Evolutionary conservation across 345 rosid genomes (phyloP), one percentile per base, ranked within the genome.

Genomic region (Melastoma malabathricum): DNA sequence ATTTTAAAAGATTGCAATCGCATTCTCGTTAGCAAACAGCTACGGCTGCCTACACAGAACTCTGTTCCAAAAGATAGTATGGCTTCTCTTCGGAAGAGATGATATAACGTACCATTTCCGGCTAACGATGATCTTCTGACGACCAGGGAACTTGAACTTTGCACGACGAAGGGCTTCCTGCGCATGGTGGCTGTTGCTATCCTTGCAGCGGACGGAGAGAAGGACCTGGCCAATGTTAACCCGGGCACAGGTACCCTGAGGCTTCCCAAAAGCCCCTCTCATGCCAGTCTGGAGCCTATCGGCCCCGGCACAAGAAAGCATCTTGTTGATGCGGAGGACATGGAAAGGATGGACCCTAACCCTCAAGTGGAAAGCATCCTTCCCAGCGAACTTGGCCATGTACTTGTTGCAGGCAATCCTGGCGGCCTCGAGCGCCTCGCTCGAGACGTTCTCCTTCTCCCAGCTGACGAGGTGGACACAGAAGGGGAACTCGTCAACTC

Each of bases 181-280:
- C 0, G 55, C 61, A 18, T 63, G 43, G 46, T 45, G 41, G 7
- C 58, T 61, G 18, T 55, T 65, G 5, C 38, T 9, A 38, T 65
- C 69, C 58, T 59, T 59, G 64, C 64, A 65, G 3, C 64, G 31
- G 15, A 54, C 60, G 9, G 72, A 67, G 50, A 67, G 66, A 2
- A 62, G 63, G 18, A 67, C 71, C 47, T 53, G 63, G 1, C 67
- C 67, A 8, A 67, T 67, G 52, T 47, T 46, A 15, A 61, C 67
- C 43, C 63, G 0, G 0, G 63, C 63, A 3, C 63, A 53, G n/a
- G 63, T 54, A 6, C 52, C 60, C 18, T 31, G 64, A 13, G 64
- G 69, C 64, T 54, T 64, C 18, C 59, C 48, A 44, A 54, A 59
- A 46, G 48, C 68, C 13, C 63, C 68, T 34, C 59, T 54, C 64